Percentiles rank a stretch among this genome's conserved stretches.
phyloP scores from a whole-genome alignment of 768 basidiomycete species.

The Suillus alpinus region DNA sequence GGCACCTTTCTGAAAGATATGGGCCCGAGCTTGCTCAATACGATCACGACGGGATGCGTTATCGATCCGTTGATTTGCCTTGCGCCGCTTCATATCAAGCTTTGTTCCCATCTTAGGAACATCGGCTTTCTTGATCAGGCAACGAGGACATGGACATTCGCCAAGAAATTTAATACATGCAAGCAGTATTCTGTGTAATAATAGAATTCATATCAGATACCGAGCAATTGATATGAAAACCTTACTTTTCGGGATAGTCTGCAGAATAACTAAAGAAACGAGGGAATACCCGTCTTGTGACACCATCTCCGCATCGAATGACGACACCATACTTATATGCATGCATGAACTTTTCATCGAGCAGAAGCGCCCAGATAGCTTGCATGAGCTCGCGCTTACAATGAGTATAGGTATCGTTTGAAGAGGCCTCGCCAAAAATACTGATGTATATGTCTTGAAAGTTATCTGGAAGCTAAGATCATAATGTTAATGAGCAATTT shows the following conservation, averaged over 20 bases:
- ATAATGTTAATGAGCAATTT: not conserved
- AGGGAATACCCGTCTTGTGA: slow-evolving; percentile 15
- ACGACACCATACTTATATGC: slow-evolving; percentile 20
- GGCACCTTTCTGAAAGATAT: not conserved
- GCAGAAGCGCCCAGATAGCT: slow-evolving; percentile 10
- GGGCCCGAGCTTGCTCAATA: slow-evolving; percentile 2
- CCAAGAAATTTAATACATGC: not conserved
- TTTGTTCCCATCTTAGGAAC: slow-evolving; percentile 8
- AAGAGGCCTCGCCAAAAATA: not conserved
- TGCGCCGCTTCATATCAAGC: slow-evolving; percentile 3
- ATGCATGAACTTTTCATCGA: slow-evolving; percentile 16
- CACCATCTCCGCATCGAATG: slow-evolving; percentile 15
- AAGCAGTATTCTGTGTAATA: not conserved
- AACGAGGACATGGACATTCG: slow-evolving; percentile 18
- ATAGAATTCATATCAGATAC: not conserved
- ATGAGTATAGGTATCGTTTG: slow-evolving; percentile 10
- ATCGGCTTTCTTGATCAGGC: slow-evolving; percentile 8
- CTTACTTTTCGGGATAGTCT: slow-evolving; percentile 26
- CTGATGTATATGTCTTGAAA: slow-evolving; percentile 4
- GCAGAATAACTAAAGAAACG: slow-evolving; percentile 18
- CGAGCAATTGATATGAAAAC: not conserved
- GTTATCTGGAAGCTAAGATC: not conserved
- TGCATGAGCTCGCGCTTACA: slow-evolving; percentile 19
- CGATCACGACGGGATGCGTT: not conserved
- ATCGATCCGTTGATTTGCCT: not conserved